A percentile compares a stretch with the other conserved stretches of the same genome.
These are phyloP conservation scores for Corynascus novoguineensis DNA, from an alignment of 495 filamentous ascomycete species.

Conservation along the genomic window DNA sequence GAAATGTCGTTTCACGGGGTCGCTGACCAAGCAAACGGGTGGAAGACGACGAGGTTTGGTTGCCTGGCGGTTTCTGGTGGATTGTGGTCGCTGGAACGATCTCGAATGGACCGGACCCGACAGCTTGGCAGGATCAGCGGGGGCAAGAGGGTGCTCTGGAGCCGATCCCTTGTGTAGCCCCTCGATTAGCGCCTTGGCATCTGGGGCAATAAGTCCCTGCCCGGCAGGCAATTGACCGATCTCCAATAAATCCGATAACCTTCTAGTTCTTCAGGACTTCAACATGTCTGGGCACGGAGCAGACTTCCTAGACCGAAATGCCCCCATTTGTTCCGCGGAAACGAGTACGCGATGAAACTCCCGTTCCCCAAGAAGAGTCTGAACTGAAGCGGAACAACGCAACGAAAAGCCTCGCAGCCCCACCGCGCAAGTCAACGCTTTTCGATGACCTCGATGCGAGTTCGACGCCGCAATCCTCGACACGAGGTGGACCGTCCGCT, in stretches of 20 bases:
- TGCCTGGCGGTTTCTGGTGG: constrained; percentile 11
- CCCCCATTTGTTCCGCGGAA: constrained; percentile 45
- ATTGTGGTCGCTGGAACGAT: constrained; percentile 16
- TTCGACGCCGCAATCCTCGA: constrained; percentile 43
- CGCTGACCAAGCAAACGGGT: constrained; percentile 17
- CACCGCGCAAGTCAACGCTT: constrained; percentile 50
- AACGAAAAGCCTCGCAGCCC: constrained; percentile 19
- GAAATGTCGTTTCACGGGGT: neutral
- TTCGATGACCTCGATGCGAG: constrained; percentile 64
- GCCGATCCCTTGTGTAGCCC: constrained; percentile 7
- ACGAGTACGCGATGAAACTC: constrained; percentile 35
- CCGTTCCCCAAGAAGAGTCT: constrained; percentile 15
- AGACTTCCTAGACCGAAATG: constrained; percentile 26
- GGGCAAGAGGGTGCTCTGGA: neutral
- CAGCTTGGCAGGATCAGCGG: constrained; percentile 7
- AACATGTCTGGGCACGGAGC: constrained; percentile 3
- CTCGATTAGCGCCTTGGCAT: constrained; percentile 15
- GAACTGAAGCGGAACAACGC: constrained; percentile 11
- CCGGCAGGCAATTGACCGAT: neutral
- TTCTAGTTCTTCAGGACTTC: neutral
- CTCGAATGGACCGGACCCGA: constrained; percentile 13
- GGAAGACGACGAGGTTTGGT: neutral
- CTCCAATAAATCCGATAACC: neutral
- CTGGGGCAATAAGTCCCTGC: constrained; percentile 5
- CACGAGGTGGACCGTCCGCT: constrained; percentile 45